A percentile compares a stretch with the other conserved stretches of the same genome.
Evolutionary conservation across 192 early-diverging fungal species (phyloP).

Genomic region (Rhizophagus clarus): DNA sequence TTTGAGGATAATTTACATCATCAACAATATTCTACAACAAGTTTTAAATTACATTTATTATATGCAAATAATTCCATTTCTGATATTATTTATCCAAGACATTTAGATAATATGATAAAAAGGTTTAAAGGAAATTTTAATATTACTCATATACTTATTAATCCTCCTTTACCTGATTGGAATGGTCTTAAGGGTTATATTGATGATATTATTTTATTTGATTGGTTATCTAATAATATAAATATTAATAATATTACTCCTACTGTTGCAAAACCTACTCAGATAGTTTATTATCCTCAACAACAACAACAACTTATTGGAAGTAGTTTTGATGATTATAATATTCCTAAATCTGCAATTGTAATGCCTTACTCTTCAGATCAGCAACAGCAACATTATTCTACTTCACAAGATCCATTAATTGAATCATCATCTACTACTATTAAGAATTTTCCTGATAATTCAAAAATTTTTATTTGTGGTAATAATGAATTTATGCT

Average conservation of each 20-base stretch:
- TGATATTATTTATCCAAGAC: conserved; percentile 3
- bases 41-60: neutral
- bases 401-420: neutral
- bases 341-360: neutral
- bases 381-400: neutral
- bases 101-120: neutral
- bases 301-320: neutral
- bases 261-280: neutral
- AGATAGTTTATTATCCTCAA: neutral
- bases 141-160: neutral
- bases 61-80: neutral
- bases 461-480: neutral
- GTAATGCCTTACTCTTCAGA: neutral
- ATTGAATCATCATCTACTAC: neutral
- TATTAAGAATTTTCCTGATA: neutral
- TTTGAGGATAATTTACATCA: neutral
- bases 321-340: neutral
- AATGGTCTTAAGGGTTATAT: neutral
- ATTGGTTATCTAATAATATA: neutral
- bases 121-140: neutral
- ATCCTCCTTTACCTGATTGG: neutral
- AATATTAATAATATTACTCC: neutral
- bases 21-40: too few relatives aligned
- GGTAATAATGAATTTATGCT: neutral
- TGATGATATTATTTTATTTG: neutral